phyloP scores from a whole-genome alignment of 2,329 filamentous ascomycete species.

The Pestalotiopsis sp. region DNA sequence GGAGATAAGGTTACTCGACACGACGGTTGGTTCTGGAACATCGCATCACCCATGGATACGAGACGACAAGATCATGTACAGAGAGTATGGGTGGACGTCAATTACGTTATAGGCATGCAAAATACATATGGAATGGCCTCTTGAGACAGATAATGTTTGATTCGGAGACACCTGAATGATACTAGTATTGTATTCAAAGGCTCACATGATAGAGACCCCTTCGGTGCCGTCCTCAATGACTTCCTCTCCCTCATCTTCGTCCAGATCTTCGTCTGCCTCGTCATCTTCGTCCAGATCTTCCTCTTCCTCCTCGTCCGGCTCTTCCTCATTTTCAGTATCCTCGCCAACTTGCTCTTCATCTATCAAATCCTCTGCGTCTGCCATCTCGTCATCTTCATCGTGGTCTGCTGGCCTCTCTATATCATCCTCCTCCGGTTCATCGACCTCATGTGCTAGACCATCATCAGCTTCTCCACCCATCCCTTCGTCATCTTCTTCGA shows the following conservation, averaged over 20 bases:
- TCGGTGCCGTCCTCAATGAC: neutral
- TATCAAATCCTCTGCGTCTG: neutral
- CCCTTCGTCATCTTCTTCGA: constrained; percentile 13
- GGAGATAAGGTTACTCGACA: too few species aligned
- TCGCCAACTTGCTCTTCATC: neutral
- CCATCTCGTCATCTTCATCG: neutral
- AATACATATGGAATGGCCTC: too few species aligned
- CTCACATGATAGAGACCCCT: neutral
- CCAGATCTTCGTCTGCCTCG: neutral
- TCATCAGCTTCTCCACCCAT: constrained; percentile 15
- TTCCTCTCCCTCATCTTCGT: constrained; percentile 1
- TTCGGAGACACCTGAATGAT: too few species aligned
- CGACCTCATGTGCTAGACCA: constrained; percentile 20
- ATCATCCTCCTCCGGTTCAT: constrained; percentile 19
- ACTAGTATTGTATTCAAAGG: neutral
- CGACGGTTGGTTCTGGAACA: too few species aligned
- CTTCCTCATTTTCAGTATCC: neutral
- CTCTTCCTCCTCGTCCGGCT: constrained; percentile 16
- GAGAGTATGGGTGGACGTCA: too few species aligned
- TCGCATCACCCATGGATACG: too few species aligned
- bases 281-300: neutral
- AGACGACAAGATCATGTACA: too few species aligned
- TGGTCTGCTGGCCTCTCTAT: constrained; percentile 18
- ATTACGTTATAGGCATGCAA: too few species aligned
- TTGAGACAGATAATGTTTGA: too few species aligned